Evolutionary conservation across 352 stramenopile species (phyloP), one percentile per base, ranked within the genome.

Genomic region (Phytophthora podocarpi): DNA sequence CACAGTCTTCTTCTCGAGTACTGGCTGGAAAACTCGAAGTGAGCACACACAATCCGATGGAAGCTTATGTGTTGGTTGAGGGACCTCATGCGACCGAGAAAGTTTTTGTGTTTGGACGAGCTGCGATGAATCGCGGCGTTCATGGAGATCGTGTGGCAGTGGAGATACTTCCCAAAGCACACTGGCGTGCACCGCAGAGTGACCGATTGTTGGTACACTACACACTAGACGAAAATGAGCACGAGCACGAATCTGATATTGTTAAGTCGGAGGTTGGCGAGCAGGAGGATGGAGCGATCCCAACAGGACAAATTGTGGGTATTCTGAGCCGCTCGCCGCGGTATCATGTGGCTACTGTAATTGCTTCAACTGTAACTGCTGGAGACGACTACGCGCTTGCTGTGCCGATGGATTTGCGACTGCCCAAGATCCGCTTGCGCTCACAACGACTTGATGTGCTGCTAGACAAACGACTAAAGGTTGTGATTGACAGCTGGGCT

Each of bases 111-210:
- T 87, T 80, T 54, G 85, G 83, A 23, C 79, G 81, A 21, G 75
- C 87, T 45, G 77, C 96, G 56, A 94, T 98, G 61, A 99, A 99
- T 77, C 89, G 98, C 46, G 97, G 96, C 4, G 79, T 99, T 2
- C 97, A 99, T 68, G 97, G 97, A 23, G 98, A 99, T 78, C 70
- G 97, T 10, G 97, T 99, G 11, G 95, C 90, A 3, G 85, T 99
- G 18, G 76, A 98, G 53, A 67, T 99, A 30, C 74, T 99, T 32
- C 74, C 87, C 0, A 69, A 94, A 24, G 55, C 67, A 8, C 59
- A 91, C 27, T 98, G 93, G 93, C 65, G 86, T 13, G 65, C 48
- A 21, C 88, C 78, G 1, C 70, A 83, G 51, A 92, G 78, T 54
- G 80, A 89, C 13, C 76, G 71, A 3, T 45, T 88, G 48, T 64